Evolutionary conservation across 1,139 yeast species (phyloP), one percentile per base, ranked within the genome.

Genomic region (Yamadazyma conglobata): DNA sequence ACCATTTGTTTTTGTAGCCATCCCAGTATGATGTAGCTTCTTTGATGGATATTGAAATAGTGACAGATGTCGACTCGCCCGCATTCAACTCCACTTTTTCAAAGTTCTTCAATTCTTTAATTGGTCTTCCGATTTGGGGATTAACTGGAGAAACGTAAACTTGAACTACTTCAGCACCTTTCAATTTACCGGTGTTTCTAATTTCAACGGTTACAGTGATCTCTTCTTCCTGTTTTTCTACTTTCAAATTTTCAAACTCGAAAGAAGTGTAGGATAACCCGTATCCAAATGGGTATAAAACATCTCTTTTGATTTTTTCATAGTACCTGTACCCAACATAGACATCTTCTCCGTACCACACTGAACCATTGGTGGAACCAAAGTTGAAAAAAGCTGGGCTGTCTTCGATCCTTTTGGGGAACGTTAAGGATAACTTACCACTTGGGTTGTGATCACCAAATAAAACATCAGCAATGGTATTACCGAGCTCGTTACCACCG

Each of bases 291-390:
- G 83, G 77, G 56, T 64, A 77, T 28, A 69, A 58, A 8, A 70
- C 75, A 13, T 61, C 60, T 28, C 48, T 58, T 38, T 66, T 63
- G 12, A 59, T 43, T 50, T 67, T 69, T 48, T 77, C 83, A 48
- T 74, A 78, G 56, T 58, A 74, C 42, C 75, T 61, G 58, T 78
- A 76, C 15, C 84, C 84, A 34, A 77, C 70, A 47, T 64, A 77
- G 22, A 77, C 70, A 34, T 75, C 79, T 39, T 60, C 66, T 25
- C 79, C 78, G 42, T 77, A 78, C 42, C 73, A 50, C 19, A 71
- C 77, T 33, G 68, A 58, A 17, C 82, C 81, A 42, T 68, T 64
- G 27, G 47, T 47, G 15, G 60, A 48, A 6, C 52, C 55, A 32
- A 47, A 57, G 35, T 53, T 53, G 48, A 72, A 50, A 47, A 44